Evolutionary conservation across 2,329 filamentous ascomycete genomes (phyloP).

Genomic region (Aspergillus sp.): DNA sequence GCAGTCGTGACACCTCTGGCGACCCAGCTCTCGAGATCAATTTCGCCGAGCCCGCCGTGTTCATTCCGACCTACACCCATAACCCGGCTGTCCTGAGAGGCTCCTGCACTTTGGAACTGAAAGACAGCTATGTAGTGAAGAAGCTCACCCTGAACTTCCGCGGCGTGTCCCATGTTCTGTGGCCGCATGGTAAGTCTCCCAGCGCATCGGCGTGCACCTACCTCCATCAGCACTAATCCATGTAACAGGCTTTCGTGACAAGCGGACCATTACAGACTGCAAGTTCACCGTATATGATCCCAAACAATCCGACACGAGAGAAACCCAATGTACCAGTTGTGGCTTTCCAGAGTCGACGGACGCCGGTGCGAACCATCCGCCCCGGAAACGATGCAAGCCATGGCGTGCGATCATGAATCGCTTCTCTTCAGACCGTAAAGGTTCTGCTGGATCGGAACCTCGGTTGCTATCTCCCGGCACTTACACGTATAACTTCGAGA

Average conservation of each 20-base stretch:
- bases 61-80: constrained; percentile 12
- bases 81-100: constrained; percentile 16
- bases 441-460: neutral
- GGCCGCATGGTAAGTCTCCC: constrained; percentile 13
- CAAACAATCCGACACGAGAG: neutral
- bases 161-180: constrained; percentile 12
- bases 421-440: neutral
- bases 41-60: constrained; percentile 13
- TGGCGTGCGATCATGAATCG: constrained; percentile 6
- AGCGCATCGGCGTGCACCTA: neutral
- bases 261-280: constrained; percentile 6
- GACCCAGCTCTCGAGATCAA: constrained; percentile 8
- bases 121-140: constrained; percentile 7
- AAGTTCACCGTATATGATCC: constrained; percentile 10
- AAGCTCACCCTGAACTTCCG: constrained; percentile 10
- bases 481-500: constrained; percentile 14
- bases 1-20: constrained; percentile 1
- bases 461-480: constrained; percentile 8
- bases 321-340: neutral
- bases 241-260: constrained; percentile 10
- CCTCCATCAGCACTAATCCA: neutral
- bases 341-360: neutral
- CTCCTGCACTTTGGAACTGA: constrained; percentile 10
- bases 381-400: constrained; percentile 3
- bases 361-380: neutral